Evolutionary conservation across 441 rosid species (phyloP), one percentile per base, ranked within the genome.

Genomic region (Adansonia madagascariensis): DNA sequence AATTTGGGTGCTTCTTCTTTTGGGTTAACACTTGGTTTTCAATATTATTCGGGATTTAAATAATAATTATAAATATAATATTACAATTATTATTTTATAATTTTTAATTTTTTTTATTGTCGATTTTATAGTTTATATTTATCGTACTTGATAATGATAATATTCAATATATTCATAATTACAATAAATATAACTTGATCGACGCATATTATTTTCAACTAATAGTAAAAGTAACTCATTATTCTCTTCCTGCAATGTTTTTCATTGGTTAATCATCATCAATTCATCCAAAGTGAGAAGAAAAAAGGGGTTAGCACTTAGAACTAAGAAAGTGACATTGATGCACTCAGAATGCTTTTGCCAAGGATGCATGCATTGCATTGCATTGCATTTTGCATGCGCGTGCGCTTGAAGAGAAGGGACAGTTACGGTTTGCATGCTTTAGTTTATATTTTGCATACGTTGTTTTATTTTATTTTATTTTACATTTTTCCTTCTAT

Each of bases 1-100:
- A 68, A 27, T 27, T 72, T 70, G 12, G 71, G 64, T 55, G 80
- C 78, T 49, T 77, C 55, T 75, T 77, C 35, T 31, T 31, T 49
- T 79, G 18, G 71, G 83, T 76, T 75, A 65, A 60, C 73, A 1
- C 46, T 31, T 27, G 64, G 64, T 77, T 78, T 75, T 80, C 59
- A 66, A 60, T n/a, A 15, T 14, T 52, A 17, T 69, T 53, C 18
- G 35, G 35, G 4, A 31, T 31, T 31, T 31, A 31, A 31, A 31
- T 31, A 31, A 4, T 31, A 31, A 31, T 31, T 31, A 31, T 3
- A 31, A 31, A 31, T 3, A 31, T 3, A 3, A 31, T 31, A 31
- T 31, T 31, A 31, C 4, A 4, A 3, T 31, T 31, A 31, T 31
- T 31, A 31, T 31, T 31, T 31, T 31, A 31, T 31, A 31, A 31